Base-by-base conservation (phyloP, 2,329 filamentous ascomycete genomes). In the Arthrinium puccinioides region DNA sequence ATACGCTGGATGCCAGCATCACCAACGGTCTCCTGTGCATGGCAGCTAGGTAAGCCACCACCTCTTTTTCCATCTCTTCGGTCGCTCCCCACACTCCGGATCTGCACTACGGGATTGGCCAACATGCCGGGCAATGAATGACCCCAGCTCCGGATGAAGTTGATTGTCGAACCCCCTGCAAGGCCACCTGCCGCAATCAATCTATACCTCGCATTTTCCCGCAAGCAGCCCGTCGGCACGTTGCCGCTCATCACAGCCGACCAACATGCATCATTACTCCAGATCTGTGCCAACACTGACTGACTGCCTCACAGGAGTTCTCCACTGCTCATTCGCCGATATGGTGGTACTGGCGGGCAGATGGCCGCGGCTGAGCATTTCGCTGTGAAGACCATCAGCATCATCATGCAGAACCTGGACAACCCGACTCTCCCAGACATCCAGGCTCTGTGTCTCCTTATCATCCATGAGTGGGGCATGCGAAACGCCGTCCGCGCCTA, bases 381-480 rank as follows among this genome's bases (percentile, higher is more conserved):
- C 54, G 72, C 73, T 20, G 59, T 63, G 50, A 79, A 79, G 65
- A 67, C 73, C 9, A 70, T 76, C 55, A 63, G 62, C 49, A 59
- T 72, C 41, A 69, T 79, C 53, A 76, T 74, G 61, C 64, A 72
- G 56, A 72, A 72, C 28, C 56, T 79, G 33, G 74, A 79, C 47
- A 71, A 76, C 45, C 74, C 75, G 18, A 73, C 66, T 43, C 67
- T 79, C 27, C 71, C 73, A 39, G 75, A 79, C 44, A 76, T 79
- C 40, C 75, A 79, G 60, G 70, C 74, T 33, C 61, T 79, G 21
- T 78, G 75, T 56, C 63, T 79, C 38, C 59, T 79, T 45, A 72
- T 76, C 45, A 74, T 79, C 36, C 75, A 79, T 47, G 75, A 79
- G 57, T 79, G 75, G 75, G 75, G 75, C 32, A 72, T 70, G 40